Evolutionary conservation across 1,284 basidiomycete genomes (phyloP).

Genomic region (Leccinum griseonigrum): DNA sequence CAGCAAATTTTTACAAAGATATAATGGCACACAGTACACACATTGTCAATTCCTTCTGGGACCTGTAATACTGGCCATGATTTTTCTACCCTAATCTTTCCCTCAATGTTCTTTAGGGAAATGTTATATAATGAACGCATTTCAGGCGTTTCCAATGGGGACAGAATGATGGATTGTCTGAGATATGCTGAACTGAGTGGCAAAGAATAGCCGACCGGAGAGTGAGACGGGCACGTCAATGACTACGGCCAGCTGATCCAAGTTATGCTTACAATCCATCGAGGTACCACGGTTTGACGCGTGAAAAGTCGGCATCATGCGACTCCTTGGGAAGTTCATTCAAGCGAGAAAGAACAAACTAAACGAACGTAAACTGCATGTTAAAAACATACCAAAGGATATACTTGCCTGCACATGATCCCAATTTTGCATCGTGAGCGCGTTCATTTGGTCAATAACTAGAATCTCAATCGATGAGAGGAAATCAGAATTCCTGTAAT

Average conservation of each 20-base stretch:
- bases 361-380: constrained; percentile 1
- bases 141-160: constrained; percentile 89
- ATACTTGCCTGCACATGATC: constrained; percentile 82
- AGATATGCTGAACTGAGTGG: constrained; percentile 67
- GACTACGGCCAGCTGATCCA: background rate
- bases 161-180: constrained; percentile 88
- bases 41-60: constrained; percentile 78
- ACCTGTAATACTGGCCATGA: constrained; percentile 73
- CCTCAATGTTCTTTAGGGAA: constrained; percentile 78
- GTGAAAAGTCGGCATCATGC: constrained; percentile 92
- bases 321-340: constrained; percentile 92
- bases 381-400: background rate
- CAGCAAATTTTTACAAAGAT: too few species aligned
- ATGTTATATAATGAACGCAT: constrained; percentile 76
- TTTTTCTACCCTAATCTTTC: constrained; percentile 72
- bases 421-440: constrained; percentile 99
- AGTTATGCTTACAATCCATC: constrained; percentile 73
- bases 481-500: constrained; percentile 76
- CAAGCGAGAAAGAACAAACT: constrained; percentile 85
- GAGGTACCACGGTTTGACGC: constrained; percentile 97
- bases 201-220: background rate
- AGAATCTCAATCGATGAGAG: constrained; percentile 91
- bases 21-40: constrained; percentile 30
- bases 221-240: background rate
- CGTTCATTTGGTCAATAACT: constrained; percentile 93